Evolutionary conservation across 225 moss, liverwort and hornwort genomes (phyloP).

Genomic region (Straminergon stramineum): DNA sequence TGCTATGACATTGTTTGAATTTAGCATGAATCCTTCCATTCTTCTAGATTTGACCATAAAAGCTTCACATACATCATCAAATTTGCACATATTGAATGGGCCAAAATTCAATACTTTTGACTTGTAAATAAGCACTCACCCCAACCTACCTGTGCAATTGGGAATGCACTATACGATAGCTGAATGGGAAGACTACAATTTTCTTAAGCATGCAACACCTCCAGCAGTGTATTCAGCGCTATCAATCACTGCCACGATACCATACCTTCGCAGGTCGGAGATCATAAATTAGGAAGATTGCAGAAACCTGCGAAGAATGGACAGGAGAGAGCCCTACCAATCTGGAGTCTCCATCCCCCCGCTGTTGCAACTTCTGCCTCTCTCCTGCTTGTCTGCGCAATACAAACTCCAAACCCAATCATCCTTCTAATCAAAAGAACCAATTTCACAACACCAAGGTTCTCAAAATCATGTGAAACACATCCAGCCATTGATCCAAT

Average conservation of each 20-base stretch:
- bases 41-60: neutral
- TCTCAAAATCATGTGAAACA: neutral
- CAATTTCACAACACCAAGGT: neutral
- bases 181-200: too few species aligned
- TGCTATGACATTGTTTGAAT: neutral
- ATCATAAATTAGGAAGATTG: neutral
- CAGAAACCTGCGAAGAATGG: neutral
- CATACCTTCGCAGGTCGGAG: neutral
- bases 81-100: neutral
- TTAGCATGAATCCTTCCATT: neutral
- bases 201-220: neutral
- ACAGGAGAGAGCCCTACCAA: neutral
- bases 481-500: neutral
- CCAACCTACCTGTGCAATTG: too few species aligned
- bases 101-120: neutral
- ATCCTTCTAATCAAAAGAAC: neutral
- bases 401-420: neutral
- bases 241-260: neutral
- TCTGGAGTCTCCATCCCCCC: neutral
- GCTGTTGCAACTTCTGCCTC: neutral
- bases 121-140: too few species aligned
- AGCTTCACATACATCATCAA: fast-evolving
- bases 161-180: too few species aligned
- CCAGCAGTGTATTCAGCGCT: neutral
- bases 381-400: neutral